Evolutionary conservation across 2,329 filamentous ascomycete genomes (phyloP).

Genomic region (Trichophyton rubrum): DNA sequence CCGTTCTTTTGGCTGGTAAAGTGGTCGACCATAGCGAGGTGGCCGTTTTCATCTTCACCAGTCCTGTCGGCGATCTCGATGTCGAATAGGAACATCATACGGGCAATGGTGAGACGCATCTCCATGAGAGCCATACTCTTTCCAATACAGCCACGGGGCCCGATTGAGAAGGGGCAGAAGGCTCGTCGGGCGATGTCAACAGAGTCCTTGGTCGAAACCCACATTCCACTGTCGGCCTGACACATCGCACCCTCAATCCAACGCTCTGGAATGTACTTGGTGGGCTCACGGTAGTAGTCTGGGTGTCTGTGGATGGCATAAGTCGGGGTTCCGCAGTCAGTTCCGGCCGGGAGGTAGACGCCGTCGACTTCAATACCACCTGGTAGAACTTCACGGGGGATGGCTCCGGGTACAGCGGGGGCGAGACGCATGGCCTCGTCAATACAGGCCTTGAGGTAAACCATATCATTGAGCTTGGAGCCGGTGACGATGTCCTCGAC

Average conservation of each 20-base stretch:
- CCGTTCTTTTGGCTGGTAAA: slow-evolving; percentile 14
- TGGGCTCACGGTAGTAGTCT: slow-evolving; percentile 23
- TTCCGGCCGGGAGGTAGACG: slow-evolving; percentile 21
- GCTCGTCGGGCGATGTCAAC: slow-evolving; percentile 37
- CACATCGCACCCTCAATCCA: slow-evolving; percentile 22
- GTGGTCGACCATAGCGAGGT: slow-evolving; percentile 13
- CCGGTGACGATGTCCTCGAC: slow-evolving; percentile 27
- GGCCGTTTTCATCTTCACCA: slow-evolving; percentile 10
- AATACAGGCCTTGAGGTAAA: slow-evolving; percentile 34
- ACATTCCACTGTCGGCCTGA: slow-evolving; percentile 10
- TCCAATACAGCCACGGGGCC: slow-evolving; percentile 33
- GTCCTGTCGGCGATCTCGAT: slow-evolving; percentile 16
- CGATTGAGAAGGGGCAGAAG: slow-evolving; percentile 27
- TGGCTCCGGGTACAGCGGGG: slow-evolving; percentile 18
- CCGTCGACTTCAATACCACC: slow-evolving; percentile 24
- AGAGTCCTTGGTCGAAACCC: slow-evolving; percentile 12
- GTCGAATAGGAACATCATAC: slow-evolving; percentile 31
- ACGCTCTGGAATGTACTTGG: slow-evolving; percentile 23
- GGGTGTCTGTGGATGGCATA: slow-evolving; percentile 26
- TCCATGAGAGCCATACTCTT: slow-evolving; percentile 36
- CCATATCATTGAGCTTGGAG: slow-evolving; percentile 22
- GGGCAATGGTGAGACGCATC: slow-evolving; percentile 30
- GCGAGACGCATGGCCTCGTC: slow-evolving; percentile 27
- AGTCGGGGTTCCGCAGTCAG: slow-evolving; percentile 21
- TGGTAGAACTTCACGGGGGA: slow-evolving; percentile 22